phyloP scores from a whole-genome alignment of 1,284 basidiomycete genomes.

The Inonotus hispidus region DNA sequence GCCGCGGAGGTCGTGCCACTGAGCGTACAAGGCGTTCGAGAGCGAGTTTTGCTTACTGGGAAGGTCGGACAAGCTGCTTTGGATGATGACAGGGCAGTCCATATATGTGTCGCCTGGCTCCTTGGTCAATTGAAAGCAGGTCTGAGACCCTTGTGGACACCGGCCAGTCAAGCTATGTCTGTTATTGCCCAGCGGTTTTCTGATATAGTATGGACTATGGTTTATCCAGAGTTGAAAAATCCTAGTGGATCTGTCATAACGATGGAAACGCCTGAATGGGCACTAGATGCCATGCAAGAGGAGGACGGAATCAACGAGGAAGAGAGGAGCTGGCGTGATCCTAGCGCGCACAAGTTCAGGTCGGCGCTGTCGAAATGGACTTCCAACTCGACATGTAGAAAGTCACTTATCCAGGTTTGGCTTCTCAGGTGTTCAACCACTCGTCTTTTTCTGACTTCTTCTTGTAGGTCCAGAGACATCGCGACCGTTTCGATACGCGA shows the following conservation, averaged over 20 bases:
- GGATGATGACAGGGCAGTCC: constrained; percentile 48
- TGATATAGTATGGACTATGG: constrained; percentile 64
- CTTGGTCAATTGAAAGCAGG: constrained; percentile 89
- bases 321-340: constrained; percentile 70
- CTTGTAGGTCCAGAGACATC: constrained; percentile 48
- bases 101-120: constrained; percentile 59
- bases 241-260: constrained; percentile 21
- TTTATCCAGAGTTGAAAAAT: constrained; percentile 58
- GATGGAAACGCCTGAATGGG: constrained; percentile 24
- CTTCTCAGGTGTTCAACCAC: constrained; percentile 28
- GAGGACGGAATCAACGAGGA: constrained; percentile 52
- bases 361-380: constrained; percentile 41
- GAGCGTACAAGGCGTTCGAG: constrained; percentile 74
- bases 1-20: constrained; percentile 71
- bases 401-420: constrained; percentile 34
- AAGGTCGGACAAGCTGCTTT: constrained; percentile 50
- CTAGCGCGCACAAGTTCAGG: constrained; percentile 59
- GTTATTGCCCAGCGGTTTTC: constrained; percentile 54
- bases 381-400: constrained; percentile 24
- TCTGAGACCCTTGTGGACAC: constrained; percentile 81
- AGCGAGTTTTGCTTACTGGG: constrained; percentile 71
- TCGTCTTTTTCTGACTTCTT: constrained; percentile 8
- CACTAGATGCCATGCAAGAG: constrained; percentile 21
- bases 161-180: constrained; percentile 68
- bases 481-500: constrained; percentile 66